phyloP scores from a whole-genome alignment of 2,329 filamentous ascomycete species.

The Arthrobotrys pseudoclavata region DNA sequence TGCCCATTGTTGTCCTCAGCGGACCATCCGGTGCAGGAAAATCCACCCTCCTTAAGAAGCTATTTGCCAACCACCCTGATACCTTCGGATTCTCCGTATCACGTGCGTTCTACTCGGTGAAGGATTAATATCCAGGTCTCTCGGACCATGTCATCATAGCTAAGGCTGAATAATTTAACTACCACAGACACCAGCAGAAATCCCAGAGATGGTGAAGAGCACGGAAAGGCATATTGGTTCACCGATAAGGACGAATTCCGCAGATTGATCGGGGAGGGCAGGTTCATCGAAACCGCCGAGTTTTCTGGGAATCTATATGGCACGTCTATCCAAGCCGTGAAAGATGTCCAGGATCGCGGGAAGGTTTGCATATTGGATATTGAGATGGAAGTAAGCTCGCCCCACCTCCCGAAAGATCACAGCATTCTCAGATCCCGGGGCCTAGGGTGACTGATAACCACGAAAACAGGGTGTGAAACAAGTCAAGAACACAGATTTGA shows the following conservation, averaged over 20 bases:
- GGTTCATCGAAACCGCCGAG: slow-evolving; percentile 87
- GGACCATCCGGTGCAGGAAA: slow-evolving; percentile 86
- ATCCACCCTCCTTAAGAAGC: slow-evolving; percentile 80
- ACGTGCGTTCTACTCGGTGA: slow-evolving; percentile 60
- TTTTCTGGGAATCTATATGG: slow-evolving; percentile 91
- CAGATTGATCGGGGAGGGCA: slow-evolving; percentile 75
- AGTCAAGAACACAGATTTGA: slow-evolving; percentile 80
- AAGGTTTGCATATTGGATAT: slow-evolving; percentile 89
- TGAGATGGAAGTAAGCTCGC: slow-evolving; percentile 81
- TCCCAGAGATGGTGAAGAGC: slow-evolving; percentile 79
- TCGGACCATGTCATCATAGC: not conserved
- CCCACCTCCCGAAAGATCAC: not conserved
- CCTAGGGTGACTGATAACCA: slow-evolving; percentile 66
- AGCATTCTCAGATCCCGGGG: not conserved
- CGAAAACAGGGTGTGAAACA: slow-evolving; percentile 83
- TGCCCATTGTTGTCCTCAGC: slow-evolving; percentile 76
- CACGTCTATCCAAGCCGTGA: slow-evolving; percentile 83
- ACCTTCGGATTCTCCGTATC: slow-evolving; percentile 75
- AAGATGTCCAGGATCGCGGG: slow-evolving; percentile 73
- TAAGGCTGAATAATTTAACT: slow-evolving; percentile 54
- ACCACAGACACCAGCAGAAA: slow-evolving; percentile 80
- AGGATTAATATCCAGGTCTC: not conserved
- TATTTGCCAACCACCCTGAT: slow-evolving; percentile 76
- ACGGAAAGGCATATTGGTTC: slow-evolving; percentile 87
- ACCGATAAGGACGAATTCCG: slow-evolving; percentile 75